A percentile compares a stretch with the other conserved stretches of the same genome.
phyloP scores from a whole-genome alignment of 208 protist species.

The Trypanosoma platydactyli region DNA sequence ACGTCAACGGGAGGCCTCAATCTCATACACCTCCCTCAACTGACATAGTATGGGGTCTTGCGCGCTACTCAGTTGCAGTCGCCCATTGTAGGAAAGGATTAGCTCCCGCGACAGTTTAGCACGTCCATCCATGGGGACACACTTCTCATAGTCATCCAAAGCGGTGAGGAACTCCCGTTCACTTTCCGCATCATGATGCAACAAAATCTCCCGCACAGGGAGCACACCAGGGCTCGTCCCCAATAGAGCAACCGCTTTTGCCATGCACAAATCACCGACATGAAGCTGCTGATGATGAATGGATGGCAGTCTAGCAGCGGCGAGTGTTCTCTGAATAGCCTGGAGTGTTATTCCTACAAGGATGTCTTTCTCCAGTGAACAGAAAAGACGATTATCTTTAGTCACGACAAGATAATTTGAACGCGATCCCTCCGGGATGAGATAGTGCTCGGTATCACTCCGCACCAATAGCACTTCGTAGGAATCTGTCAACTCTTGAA shows the following conservation, averaged over 20 bases:
- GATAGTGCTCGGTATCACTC: slow-evolving; percentile 39
- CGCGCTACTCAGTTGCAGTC: slow-evolving; percentile 26
- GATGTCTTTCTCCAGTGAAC: slow-evolving; percentile 71
- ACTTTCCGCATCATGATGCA: slow-evolving; percentile 53
- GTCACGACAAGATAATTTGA: slow-evolving; percentile 79
- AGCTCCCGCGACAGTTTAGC: background rate
- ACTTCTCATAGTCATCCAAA: slow-evolving; percentile 21
- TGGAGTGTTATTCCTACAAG: slow-evolving; percentile 73
- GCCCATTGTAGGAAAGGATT: slow-evolving; percentile 16
- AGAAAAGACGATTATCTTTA: slow-evolving; percentile 41
- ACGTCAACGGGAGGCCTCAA: slow-evolving; percentile 21
- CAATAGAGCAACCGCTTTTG: slow-evolving; percentile 60
- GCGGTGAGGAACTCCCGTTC: slow-evolving; percentile 37
- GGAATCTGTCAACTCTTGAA: slow-evolving; percentile 30
- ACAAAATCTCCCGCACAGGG: slow-evolving; percentile 56
- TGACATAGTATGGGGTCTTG: slow-evolving; percentile 15
- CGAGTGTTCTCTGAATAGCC: slow-evolving; percentile 35
- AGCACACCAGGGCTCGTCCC: slow-evolving; percentile 76
- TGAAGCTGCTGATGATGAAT: slow-evolving; percentile 54
- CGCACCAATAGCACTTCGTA: slow-evolving; percentile 77
- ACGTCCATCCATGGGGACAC: background rate
- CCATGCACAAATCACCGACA: slow-evolving; percentile 51
- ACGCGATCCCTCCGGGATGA: slow-evolving; percentile 80
- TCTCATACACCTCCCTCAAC: slow-evolving; percentile 33
- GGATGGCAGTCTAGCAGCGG: slow-evolving; percentile 29